Evolutionary conservation across 345 rosid genomes (phyloP), one percentile per base, ranked within the genome.

Genomic region (Aquilaria yunnanensis): DNA sequence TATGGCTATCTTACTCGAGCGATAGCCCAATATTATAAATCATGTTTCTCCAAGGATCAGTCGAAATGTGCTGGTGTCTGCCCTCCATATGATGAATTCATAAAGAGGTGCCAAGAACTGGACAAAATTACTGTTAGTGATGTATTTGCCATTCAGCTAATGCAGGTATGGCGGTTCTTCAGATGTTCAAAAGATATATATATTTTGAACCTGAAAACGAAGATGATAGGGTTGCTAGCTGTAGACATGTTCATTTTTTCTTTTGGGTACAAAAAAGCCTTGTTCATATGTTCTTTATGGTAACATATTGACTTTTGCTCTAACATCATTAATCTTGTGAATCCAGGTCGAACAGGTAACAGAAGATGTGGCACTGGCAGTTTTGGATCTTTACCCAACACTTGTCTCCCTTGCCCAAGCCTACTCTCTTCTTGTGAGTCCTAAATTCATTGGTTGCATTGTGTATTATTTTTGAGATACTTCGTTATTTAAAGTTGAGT

Each of bases 141-240:
- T 67, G 97, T 90, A 47, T 93, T 93, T 78, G 85, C 94, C 49
- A 78, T 75, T 69, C 96, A 90, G 80, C 94, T 93, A 65, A 90
- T 93, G 98, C 96, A 90, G 97, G 98, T 93, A 80, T 49, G 31
- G 37, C 7, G 64, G 16, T 70, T 67, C 31, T 61, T 64, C 7
- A 59, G 7, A 62, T 12, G 60, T 52, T 41, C 43, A 37, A 37
- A 5, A 37, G 5, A 37, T 37, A 37, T 37, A 37, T 5, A 37
- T 37, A 37, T 4, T 0, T 9, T 4, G 8, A 37, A 37, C 5
- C 8, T 3, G 43, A 37, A 37, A 3, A 37, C 8, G 43, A 5
- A 37, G 43, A 37, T 37, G 43, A 37, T 37, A 54, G 51, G 11
- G 59, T 54, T 51, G 11, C 47, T 62, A 16, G 13, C 12, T 11